Evolutionary conservation across 2,329 filamentous ascomycete species (phyloP), one percentile per base, ranked within the genome.

Genomic region (Simplicillium aogashimaense): DNA sequence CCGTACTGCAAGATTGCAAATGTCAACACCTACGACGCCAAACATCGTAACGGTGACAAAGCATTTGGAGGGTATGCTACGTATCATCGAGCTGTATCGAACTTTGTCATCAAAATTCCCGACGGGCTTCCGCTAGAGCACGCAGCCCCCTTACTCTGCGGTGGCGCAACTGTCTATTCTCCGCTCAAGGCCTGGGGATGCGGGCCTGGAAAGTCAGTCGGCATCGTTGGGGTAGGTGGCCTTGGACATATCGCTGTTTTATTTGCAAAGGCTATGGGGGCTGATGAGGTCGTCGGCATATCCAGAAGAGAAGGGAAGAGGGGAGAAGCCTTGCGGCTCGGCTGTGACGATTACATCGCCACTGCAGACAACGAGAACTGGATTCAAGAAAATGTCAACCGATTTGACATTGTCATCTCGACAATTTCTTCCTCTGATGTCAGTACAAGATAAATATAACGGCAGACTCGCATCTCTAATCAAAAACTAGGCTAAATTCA

Each of bases 141-240:
- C 39, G 64, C 66, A 8, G 68, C 81, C n/a, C 81, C 82, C 3
- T 77, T 86, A 72, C 65, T 86, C 33, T 86, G 83, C 52, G 83
- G 72, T 16, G 82, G 83, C 13, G 70, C 86, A 28, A 87, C 83
- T 0, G 66, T 81, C 7, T 87, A 70, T 53, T 66, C 69, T 10
- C 82, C 83, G 1, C 58, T 87, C 37, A 66, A 66, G 50, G 67
- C 76, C 39, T 74, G 82, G 46, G 76, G 76, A 3, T 74, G 70
- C 37, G 83, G 81, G 0, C 79, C 79, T 0, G 81, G 80, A 12
- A 85, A 81, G 59, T 68, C 57, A 16, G 76, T 86, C 3, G 81
- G 75, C 1, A 72, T 86, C 44, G 64, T 84, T 14, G 81, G 81
- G 2, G 64, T 86, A 12, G 81, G 81, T 7, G 81, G 81, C 2